These are phyloP conservation scores for Lactarius sp. DNA, from an alignment of 768 basidiomycete species.

Conservation along the genomic window DNA sequence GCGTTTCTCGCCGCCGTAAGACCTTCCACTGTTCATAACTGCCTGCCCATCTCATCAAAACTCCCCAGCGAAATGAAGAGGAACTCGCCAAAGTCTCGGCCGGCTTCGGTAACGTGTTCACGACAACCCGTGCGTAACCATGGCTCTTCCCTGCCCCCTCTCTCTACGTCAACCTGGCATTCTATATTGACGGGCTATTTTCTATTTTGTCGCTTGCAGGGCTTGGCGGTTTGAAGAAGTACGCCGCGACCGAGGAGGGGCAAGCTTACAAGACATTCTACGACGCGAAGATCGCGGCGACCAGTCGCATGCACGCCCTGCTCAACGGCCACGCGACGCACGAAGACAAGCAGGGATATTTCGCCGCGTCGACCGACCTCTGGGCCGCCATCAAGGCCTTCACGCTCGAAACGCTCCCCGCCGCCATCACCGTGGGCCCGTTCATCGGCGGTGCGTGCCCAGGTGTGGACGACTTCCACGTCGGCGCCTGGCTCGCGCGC, in stretches of 20 bases:
- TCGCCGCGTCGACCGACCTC: conserved; percentile 36
- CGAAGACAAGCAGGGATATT: conserved; percentile 37
- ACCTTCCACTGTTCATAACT: not conserved
- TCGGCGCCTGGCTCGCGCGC: conserved; percentile 49
- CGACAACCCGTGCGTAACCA: conserved; percentile 38
- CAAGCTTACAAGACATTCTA: conserved; percentile 42
- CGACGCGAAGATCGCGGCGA: conserved; percentile 37
- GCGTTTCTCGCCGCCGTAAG: conserved; percentile 39
- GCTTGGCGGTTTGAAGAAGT: conserved; percentile 40
- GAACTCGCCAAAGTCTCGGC: conserved; percentile 39
- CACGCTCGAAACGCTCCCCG: conserved; percentile 39
- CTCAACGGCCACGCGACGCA: conserved; percentile 38
- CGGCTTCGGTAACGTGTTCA: conserved; percentile 35
- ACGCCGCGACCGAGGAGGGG: conserved; percentile 34
- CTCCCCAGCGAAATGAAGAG: conserved; percentile 40
- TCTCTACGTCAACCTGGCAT: too few relatives aligned
- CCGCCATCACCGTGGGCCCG: conserved; percentile 37
- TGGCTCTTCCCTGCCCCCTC: too few relatives aligned
- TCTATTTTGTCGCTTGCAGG: conserved; percentile 32
- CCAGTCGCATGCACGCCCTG: conserved; percentile 40
- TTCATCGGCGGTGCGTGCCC: conserved; percentile 47
- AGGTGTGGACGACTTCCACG: conserved; percentile 53
- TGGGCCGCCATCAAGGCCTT: conserved; percentile 38
- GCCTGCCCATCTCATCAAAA: not conserved
- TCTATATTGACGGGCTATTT: not conserved